phyloP scores from a whole-genome alignment of 352 stramenopile species.

The Salisapilia sapeloensis region DNA sequence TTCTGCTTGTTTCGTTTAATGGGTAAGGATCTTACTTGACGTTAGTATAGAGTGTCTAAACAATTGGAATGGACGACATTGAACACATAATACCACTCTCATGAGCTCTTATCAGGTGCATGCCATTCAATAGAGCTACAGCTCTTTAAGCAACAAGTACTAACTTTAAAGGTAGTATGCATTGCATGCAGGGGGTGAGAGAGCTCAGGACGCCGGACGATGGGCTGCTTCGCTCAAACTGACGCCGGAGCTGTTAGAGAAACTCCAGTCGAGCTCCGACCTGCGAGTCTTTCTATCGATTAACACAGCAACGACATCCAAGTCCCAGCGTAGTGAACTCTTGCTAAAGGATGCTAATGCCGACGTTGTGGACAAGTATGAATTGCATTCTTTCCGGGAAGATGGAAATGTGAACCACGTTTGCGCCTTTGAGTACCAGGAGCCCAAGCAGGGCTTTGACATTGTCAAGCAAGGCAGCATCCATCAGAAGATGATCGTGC shows the following conservation, averaged over 20 bases:
- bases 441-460: constrained; percentile 11
- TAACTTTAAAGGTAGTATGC: no score
- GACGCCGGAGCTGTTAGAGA: constrained; percentile 54
- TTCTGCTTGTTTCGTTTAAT: no score
- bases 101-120: no score
- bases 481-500: constrained; percentile 67
- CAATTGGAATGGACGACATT: no score
- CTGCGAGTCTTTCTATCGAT: constrained; percentile 13
- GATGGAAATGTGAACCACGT: constrained; percentile 50
- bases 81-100: no score
- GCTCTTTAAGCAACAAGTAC: no score
- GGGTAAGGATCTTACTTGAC: no score
- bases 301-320: constrained; percentile 4
- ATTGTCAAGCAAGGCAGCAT: constrained; percentile 42
- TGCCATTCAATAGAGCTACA: no score
- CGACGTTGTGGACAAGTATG: constrained; percentile 22
- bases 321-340: constrained; percentile 21
- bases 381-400: constrained; percentile 61
- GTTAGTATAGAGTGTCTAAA: no score
- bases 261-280: constrained; percentile 17
- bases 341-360: constrained; percentile 10
- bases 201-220: no score
- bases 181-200: no score
- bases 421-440: constrained; percentile 10
- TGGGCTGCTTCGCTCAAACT: constrained; percentile 62